phyloP scores from a whole-genome alignment of 2,329 filamentous ascomycete genomes.

The Alternaria incomplexa region DNA sequence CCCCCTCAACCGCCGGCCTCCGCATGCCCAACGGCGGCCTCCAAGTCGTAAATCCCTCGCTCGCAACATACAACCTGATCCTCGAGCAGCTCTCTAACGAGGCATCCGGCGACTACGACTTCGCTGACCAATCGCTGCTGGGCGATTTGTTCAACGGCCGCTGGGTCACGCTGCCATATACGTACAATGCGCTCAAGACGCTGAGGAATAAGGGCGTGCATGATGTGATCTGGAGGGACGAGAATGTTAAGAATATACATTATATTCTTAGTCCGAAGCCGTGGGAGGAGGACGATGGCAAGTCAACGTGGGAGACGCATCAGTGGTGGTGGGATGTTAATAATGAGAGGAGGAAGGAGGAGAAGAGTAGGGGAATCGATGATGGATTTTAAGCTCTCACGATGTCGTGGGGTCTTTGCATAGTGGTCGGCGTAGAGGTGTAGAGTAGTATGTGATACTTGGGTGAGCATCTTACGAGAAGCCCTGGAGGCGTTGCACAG shows the following conservation, averaged over 20 bases:
- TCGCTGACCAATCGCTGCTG: slow-evolving; percentile 65
- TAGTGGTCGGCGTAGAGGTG: background rate
- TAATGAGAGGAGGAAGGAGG: slow-evolving; percentile 55
- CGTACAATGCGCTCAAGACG: slow-evolving; percentile 68
- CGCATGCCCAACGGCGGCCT: slow-evolving; percentile 67
- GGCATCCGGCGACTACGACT: slow-evolving; percentile 60
- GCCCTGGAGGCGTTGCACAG: background rate
- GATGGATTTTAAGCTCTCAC: slow-evolving; percentile 56
- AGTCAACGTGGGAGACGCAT: slow-evolving; percentile 57
- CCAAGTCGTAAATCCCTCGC: slow-evolving; percentile 66
- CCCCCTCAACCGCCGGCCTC: slow-evolving; percentile 58
- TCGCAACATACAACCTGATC: slow-evolving; percentile 60
- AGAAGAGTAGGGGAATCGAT: slow-evolving; percentile 56
- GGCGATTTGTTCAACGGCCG: slow-evolving; percentile 63
- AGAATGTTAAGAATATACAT: slow-evolving; percentile 67
- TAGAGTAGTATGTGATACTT: background rate
- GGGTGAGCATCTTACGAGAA: background rate
- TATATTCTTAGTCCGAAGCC: slow-evolving; percentile 68
- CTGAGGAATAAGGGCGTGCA: slow-evolving; percentile 63
- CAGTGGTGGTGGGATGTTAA: slow-evolving; percentile 65
- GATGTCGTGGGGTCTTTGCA: background rate
- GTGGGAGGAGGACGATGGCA: slow-evolving; percentile 62
- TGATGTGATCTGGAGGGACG: slow-evolving; percentile 65
- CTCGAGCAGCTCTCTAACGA: slow-evolving; percentile 54
- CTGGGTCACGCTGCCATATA: slow-evolving; percentile 66